A percentile compares a stretch with the other conserved stretches of the same genome.
These are phyloP conservation scores for Rhamnella rubrinervis DNA, from an alignment of 331 rosid species.

Conservation along the genomic window DNA sequence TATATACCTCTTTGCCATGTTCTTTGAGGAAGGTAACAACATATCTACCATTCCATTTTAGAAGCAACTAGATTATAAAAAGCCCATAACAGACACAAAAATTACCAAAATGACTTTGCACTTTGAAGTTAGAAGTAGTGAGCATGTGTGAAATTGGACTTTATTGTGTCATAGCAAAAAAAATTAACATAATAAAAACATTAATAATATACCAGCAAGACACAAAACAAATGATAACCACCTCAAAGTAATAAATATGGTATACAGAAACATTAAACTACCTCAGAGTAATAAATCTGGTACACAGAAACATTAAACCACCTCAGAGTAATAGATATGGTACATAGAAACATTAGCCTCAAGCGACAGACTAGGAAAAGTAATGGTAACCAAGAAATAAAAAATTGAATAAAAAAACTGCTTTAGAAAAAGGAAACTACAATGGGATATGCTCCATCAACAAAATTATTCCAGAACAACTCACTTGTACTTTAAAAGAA, in stretches of 20 bases:
- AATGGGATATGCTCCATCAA: not conserved
- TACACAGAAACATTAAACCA: too few species aligned
- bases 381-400: not conserved
- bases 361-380: not conserved
- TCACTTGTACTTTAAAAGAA: slow-evolving; percentile 95
- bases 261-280: too few species aligned
- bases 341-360: not conserved
- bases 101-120: slow-evolving; percentile 18
- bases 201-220: not conserved
- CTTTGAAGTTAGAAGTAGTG: not conserved
- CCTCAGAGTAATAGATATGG: not conserved
- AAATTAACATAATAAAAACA: not conserved
- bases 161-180: not conserved
- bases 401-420: not conserved
- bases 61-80: slow-evolving; percentile 25
- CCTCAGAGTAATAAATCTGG: too few species aligned
- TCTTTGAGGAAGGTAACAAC: slow-evolving; percentile 81
- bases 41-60: slow-evolving; percentile 56
- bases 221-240: not conserved
- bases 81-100: slow-evolving; percentile 5
- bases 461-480: slow-evolving; percentile 22
- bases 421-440: not conserved
- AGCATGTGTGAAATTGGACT: not conserved
- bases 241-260: not conserved
- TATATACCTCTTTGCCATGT: slow-evolving; percentile 88